Evolutionary conservation across 2,329 filamentous ascomycete species (phyloP), one percentile per base, ranked within the genome.

Genomic region (Trichothecium sympodiale): DNA sequence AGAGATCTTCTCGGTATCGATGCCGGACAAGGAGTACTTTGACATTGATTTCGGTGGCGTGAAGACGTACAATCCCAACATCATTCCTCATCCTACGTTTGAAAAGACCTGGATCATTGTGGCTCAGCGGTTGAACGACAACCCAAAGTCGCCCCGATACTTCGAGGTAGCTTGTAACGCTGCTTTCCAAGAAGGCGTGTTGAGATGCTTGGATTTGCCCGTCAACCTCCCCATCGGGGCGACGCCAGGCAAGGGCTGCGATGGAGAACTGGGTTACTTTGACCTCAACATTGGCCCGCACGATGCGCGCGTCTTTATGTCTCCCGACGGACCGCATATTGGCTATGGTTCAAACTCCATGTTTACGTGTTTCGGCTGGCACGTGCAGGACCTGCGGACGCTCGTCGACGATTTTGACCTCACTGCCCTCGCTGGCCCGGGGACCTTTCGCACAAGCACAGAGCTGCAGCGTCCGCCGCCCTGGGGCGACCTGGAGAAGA

Each of bases 261-360:
- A 54, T 5, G 65, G 59, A 2, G 56, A 68, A 3, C 40, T 69
- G 5, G 51, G 48, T 1, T 59, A 56, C 38, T 55, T 71, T 31
- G 52, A 46, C 23, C 43, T 64, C 37, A 68, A 61, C 40, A 47
- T 64, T 14, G 74, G 74, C 0, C 72, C 74, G 0, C 72, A 73
- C 43, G 74, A 78, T 45, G 71, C 71, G 1, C 61, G 74, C 5
- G 65, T 74, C 8, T 73, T 77, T 44, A 67, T 65, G 38, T 71
- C 69, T 0, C 73, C 72, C 0, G 48, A 60, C 0, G 52, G 44
- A 2, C 68, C 71, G 0, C 71, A 67, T 37, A 56, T 64, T 2
- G 51, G 72, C 4, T 79, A 67, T 38, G 73, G 73, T 3, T 73
- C 70, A 8, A 74, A 74, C 42, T 74, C 71, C 0, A 39, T 45